Conservation (phyloP, 129 eudicot genomes). For the Logfia minima region DNA sequence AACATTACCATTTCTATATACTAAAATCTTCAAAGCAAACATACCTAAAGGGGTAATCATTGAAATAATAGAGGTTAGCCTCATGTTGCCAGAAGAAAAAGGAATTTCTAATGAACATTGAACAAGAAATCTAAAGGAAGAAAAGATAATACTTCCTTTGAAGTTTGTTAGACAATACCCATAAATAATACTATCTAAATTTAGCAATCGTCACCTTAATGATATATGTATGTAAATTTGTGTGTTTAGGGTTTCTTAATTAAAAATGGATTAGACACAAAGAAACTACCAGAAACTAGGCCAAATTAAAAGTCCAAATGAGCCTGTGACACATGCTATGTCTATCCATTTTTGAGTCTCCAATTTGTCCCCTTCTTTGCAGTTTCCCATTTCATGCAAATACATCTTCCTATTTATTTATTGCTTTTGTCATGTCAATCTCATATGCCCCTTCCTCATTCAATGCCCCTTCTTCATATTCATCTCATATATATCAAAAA, state of each 20-base stretch:
- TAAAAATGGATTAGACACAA: neutral
- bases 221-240: neutral
- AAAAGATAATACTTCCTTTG: too few species aligned
- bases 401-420: neutral
- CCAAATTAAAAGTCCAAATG: slow-evolving; percentile 26
- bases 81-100: too few species aligned
- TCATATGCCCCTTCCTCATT: slow-evolving; percentile 39
- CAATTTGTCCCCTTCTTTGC: slow-evolving; percentile 39
- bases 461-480: slow-evolving; percentile 18
- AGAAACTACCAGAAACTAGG: neutral
- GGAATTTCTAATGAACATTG: too few species aligned
- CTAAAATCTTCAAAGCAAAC: too few species aligned
- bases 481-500: neutral
- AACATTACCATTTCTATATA: too few species aligned
- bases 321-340: slow-evolving; percentile 31
- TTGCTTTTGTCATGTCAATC: slow-evolving; percentile 34
- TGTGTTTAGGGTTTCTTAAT: neutral
- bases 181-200: too few species aligned
- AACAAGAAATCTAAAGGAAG: too few species aligned
- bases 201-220: too few species aligned
- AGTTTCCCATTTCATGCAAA: slow-evolving; percentile 36
- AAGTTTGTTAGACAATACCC: too few species aligned
- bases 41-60: too few species aligned
- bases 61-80: too few species aligned
- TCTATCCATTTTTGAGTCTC: slow-evolving; percentile 34